Conservation (phyloP, 1,284 basidiomycete genomes). For the Prillingera fragicola region DNA sequence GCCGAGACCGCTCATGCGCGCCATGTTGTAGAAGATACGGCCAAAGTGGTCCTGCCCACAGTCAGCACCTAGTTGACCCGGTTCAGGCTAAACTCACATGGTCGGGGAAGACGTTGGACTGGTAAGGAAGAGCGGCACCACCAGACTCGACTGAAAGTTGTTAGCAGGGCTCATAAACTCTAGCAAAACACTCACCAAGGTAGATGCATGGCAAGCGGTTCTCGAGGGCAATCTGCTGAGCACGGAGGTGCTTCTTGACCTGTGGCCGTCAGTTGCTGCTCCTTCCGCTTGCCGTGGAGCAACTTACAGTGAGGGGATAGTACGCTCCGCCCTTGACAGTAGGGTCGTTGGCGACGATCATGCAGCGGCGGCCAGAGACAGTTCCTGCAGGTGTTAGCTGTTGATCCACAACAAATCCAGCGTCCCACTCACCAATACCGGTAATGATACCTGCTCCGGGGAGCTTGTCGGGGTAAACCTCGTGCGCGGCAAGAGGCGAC, state of each 20-base stretch:
- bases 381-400: conserved; percentile 27
- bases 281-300: not conserved
- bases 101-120: conserved; percentile 66
- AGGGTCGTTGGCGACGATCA: conserved; percentile 87
- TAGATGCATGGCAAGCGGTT: conserved; percentile 88
- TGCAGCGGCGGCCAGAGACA: conserved; percentile 76
- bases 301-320: conserved; percentile 75
- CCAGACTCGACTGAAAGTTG: conserved; percentile 54
- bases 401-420: too few species aligned
- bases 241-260: conserved; percentile 93
- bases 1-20: conserved; percentile 71
- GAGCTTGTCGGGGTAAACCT: conserved; percentile 74
- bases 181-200: conserved; percentile 61
- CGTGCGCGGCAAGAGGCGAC: conserved; percentile 77
- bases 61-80: not conserved
- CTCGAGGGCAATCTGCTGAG: conserved; percentile 86
- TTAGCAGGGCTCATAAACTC: too few species aligned
- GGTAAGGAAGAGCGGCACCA: conserved; percentile 85
- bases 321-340: conserved; percentile 91
- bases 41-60: conserved; percentile 71
- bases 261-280: conserved; percentile 35
- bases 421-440: conserved; percentile 67
- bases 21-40: conserved; percentile 96
- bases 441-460: conserved; percentile 89
- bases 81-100: conserved; percentile 19